phyloP scores from a whole-genome alignment of 257 asterid genomes.

The Cinchona pubescens region DNA sequence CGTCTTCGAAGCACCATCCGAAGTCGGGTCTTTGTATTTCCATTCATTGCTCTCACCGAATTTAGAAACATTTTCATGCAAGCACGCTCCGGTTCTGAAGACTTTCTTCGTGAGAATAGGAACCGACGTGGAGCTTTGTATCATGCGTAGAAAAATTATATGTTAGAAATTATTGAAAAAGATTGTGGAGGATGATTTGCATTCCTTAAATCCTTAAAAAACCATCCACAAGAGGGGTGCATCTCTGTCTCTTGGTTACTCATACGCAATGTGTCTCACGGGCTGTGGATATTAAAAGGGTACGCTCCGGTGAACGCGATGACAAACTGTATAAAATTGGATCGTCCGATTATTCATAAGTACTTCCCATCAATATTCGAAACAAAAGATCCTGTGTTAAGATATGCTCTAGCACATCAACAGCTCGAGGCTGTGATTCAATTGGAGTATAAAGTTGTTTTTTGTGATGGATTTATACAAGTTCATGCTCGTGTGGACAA shows the following conservation, averaged over 20 bases:
- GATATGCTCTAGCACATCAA: constrained; percentile 78
- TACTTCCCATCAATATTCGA: constrained; percentile 40
- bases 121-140: constrained; percentile 70
- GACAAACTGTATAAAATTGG: constrained; percentile 36
- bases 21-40: constrained; percentile 66
- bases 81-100: constrained; percentile 53
- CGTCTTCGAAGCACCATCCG: constrained; percentile 59
- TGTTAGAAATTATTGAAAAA: too few relatives aligned
- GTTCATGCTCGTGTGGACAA: constrained; percentile 71
- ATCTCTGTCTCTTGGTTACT: constrained; percentile 43
- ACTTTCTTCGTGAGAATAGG: constrained; percentile 69
- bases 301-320: constrained; percentile 70
- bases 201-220: too few relatives aligned
- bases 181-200: too few relatives aligned
- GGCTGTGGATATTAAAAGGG: constrained; percentile 73
- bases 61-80: constrained; percentile 52
- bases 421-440: constrained; percentile 88
- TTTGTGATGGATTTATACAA: constrained; percentile 54
- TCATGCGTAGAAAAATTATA: too few relatives aligned
- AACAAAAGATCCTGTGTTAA: constrained; percentile 55
- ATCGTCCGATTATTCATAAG: constrained; percentile 22
- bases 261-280: constrained; percentile 73
- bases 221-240: too few relatives aligned
- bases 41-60: constrained; percentile 56
- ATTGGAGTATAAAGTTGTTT: constrained; percentile 60